Conservation (phyloP, 164 flowering plant genomes). For the Sedum album region DNA sequence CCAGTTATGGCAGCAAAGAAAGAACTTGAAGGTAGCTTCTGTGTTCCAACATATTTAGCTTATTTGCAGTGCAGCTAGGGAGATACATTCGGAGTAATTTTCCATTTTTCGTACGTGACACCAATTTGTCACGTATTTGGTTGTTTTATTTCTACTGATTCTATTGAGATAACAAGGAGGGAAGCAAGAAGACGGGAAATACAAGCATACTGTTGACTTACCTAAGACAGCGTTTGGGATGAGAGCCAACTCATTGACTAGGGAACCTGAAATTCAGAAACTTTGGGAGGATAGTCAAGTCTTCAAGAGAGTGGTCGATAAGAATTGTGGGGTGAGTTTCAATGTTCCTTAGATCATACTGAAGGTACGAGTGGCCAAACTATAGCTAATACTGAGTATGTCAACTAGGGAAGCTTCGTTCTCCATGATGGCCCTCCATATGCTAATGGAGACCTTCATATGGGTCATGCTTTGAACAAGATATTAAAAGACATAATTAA, state of each 20-base stretch:
- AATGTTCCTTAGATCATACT: conserved; percentile 7
- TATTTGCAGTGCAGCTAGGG: not conserved
- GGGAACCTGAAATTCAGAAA: conserved; percentile 97
- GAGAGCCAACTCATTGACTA: conserved; percentile 78
- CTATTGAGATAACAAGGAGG: conserved; percentile 37
- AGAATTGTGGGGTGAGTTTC: conserved; percentile 70
- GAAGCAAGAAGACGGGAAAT: conserved; percentile 79
- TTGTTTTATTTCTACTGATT: not conserved
- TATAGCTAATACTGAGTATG: conserved; percentile 16
- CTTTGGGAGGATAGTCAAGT: conserved; percentile 88
- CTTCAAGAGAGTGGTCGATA: conserved; percentile 55
- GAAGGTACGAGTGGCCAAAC: not conserved
- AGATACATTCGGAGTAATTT: conserved; percentile 1
- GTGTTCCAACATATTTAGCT: not conserved
- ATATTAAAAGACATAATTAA: conserved; percentile 93
- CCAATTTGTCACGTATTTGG: no score
- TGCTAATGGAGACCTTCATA: conserved; percentile 96
- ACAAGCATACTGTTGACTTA: conserved; percentile 86
- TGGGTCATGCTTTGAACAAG: conserved; percentile 97
- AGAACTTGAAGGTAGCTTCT: conserved; percentile 47
- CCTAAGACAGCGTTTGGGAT: conserved; percentile 85
- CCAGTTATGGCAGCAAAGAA: conserved; percentile 87
- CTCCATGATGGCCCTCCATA: conserved; percentile 99
- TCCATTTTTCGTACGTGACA: no score
- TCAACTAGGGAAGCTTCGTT: conserved; percentile 57